Conservation (phyloP, 164 flowering plant species). For the Saururus chinensis region DNA sequence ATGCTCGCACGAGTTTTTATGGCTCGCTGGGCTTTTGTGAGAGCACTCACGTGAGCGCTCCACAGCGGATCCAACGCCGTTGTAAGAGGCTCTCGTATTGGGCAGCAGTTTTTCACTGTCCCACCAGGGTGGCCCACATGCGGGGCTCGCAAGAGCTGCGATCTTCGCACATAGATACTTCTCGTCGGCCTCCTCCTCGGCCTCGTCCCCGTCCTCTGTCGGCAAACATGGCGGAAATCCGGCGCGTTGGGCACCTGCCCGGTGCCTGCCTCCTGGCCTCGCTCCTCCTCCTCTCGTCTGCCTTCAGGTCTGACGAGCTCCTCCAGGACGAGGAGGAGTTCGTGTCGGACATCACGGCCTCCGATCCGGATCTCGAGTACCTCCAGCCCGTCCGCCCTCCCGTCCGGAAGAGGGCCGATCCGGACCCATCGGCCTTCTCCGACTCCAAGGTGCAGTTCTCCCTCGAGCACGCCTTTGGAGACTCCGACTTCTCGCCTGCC, state of each 20-base stretch:
- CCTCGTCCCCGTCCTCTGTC: neutral
- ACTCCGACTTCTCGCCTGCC: conserved; percentile 58
- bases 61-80: no score
- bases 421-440: conserved; percentile 29
- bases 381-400: conserved; percentile 13
- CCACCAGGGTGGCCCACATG: no score
- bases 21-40: no score
- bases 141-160: no score
- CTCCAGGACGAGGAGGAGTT: conserved; percentile 79
- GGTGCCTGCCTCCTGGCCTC: conserved; percentile 6
- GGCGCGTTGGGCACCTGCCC: neutral
- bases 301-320: conserved; percentile 89
- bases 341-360: conserved; percentile 36
- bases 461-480: conserved; percentile 86
- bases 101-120: no score
- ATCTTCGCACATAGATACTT: no score
- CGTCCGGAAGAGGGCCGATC: conserved; percentile 24
- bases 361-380: conserved; percentile 14
- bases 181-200: no score
- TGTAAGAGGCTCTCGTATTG: no score
- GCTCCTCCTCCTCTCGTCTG: conserved; percentile 13
- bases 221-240: neutral
- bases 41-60: no score
- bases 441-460: conserved; percentile 82
- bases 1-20: no score